Evolutionary conservation across 1,284 basidiomycete genomes (phyloP), one percentile per base, ranked within the genome.

Genomic region (Ganoderma lucidum): DNA sequence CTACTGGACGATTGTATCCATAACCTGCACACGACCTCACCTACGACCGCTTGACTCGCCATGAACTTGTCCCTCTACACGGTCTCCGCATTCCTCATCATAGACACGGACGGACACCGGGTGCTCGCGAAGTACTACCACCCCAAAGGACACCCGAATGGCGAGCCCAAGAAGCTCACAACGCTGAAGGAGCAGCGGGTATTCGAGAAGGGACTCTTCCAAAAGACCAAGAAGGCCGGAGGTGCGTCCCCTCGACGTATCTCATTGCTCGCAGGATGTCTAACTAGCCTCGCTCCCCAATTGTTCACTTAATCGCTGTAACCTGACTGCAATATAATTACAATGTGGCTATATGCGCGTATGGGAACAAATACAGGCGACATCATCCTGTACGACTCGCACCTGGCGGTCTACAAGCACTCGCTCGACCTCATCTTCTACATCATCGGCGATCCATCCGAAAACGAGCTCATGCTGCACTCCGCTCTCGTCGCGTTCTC

Each of bases 401-500:
- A 96, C 78, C 88, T 99, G n/a, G 92, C 95, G 39, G 90, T 99
- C 30, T 98, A 97, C 85, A 95, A 94, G 77, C 90, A 98, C 75
- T 95, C 96, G 45, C 91, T 98, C 68, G 98, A 99, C 84, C 91
- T 99, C 76, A 94, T 97, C 72, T 92, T 99, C 81, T 98, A 98
- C 86, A 91, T 99, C 75, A 89, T 99, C 77, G 96, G 95, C 19
- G 93, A 94, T 4, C 86, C 95, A 14, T 86, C 87, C 3, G 96
- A 98, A 82, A 99, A 99, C 83, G 97, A 99, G 82, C 88, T 99
- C 71, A 99, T 99, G 96, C 90, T 99, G 56, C 90, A 94, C 70
- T 84, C 89, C 19, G 93, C 96, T 9, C 89, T 99, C 30, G 87
- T 85, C 60, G 95, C 96, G 0, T 93, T 98, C 78, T 87, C 91